phyloP scores from a whole-genome alignment of 495 filamentous ascomycete genomes.

The Lichenothelia convexa region DNA sequence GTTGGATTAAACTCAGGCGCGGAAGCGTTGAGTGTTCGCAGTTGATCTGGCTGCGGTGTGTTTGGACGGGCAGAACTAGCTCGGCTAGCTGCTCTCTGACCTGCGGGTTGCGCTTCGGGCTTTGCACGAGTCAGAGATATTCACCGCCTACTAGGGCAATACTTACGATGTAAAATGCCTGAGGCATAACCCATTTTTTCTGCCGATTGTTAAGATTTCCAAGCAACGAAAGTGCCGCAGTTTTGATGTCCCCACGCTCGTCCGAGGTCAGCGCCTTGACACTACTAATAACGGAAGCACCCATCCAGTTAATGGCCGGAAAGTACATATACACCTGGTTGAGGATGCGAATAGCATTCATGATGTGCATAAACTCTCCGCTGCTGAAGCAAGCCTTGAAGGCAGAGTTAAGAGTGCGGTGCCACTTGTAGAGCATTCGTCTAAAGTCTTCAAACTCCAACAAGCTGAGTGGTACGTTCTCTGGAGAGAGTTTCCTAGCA shows the following conservation, averaged over 20 bases:
- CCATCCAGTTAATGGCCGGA: conserved; percentile 79
- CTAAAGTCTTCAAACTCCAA: conserved; percentile 76
- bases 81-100: conserved; percentile 5
- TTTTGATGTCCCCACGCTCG: conserved; percentile 70
- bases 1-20: conserved; percentile 16
- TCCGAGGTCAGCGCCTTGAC: conserved; percentile 51
- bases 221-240: conserved; percentile 68
- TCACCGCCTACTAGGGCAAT: conserved; percentile 9
- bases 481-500: conserved; percentile 39
- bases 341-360: conserved; percentile 83
- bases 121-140: conserved; percentile 3
- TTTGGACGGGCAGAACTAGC: conserved; percentile 7
- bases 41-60: conserved; percentile 9
- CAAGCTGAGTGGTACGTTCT: conserved; percentile 42
- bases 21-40: conserved; percentile 13
- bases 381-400: conserved; percentile 60
- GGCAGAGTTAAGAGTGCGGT: conserved; percentile 54
- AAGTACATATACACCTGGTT: conserved; percentile 63
- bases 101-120: not conserved
- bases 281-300: conserved; percentile 44
- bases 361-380: conserved; percentile 92
- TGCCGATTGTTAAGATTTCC: conserved; percentile 65
- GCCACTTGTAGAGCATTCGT: conserved; percentile 75
- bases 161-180: conserved; percentile 41
- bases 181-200: conserved; percentile 68